A percentile compares a stretch with the other conserved stretches of the same genome.
These are phyloP conservation scores for Platanthera zijinensis DNA, from an alignment of 106 monocot genomes.

Conservation along the genomic window DNA sequence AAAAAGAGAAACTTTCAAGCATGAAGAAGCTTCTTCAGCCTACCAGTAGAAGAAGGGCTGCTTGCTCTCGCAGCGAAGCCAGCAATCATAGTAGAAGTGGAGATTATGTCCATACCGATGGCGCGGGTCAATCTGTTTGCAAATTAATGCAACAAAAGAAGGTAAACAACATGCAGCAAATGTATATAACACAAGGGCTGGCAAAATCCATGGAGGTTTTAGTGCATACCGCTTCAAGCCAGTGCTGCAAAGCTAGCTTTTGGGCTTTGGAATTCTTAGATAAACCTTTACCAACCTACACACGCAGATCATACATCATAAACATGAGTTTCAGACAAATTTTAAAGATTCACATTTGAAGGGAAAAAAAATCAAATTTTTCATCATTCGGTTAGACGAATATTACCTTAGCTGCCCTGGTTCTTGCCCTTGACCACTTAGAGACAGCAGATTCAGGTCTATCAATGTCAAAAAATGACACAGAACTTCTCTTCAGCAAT, in stretches of 20 bases:
- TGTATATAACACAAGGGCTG: neutral
- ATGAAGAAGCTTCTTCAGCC: neutral
- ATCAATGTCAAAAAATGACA: constrained; percentile 81
- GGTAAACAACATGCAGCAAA: neutral
- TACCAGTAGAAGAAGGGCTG: constrained; percentile 99
- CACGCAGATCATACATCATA: neutral
- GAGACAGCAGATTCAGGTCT: constrained; percentile 75
- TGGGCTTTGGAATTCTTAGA: constrained; percentile 82
- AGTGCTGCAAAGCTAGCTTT: constrained; percentile 95
- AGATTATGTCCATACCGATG: constrained; percentile 99
- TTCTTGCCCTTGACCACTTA: constrained; percentile 78
- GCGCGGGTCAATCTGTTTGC: constrained; percentile 79
- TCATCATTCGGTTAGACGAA: neutral
- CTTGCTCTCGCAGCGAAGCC: constrained; percentile 78
- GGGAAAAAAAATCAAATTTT: neutral
- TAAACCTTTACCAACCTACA: constrained; percentile 88
- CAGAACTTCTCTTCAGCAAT: constrained; percentile 74
- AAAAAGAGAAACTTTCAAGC: neutral
- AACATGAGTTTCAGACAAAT: neutral
- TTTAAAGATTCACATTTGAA: constrained; percentile 3
- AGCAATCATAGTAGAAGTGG: constrained; percentile 76
- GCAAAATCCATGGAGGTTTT: neutral
- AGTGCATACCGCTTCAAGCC: constrained; percentile 88
- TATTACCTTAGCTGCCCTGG: constrained; percentile 82
- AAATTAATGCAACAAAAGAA: constrained; percentile 3